Percentiles rank a stretch among this genome's conserved stretches.
Conservation (phyloP, 352 stramenopile species). For the Thraustochytrium sp. region DNA sequence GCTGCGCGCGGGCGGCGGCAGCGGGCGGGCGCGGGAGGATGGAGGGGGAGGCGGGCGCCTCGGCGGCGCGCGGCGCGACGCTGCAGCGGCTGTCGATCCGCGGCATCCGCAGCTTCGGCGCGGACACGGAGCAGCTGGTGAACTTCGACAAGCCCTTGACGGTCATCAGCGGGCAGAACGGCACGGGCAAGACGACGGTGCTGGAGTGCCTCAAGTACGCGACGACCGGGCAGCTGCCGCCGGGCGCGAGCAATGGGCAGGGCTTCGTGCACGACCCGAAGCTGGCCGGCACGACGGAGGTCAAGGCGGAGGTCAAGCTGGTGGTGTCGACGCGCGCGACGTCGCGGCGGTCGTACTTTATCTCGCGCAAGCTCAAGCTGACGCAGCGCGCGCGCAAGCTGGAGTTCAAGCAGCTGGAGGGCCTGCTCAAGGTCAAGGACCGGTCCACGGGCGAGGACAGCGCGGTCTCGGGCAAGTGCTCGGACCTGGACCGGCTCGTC, state of each 20-base stretch:
- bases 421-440: conserved; percentile 48
- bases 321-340: conserved; percentile 78
- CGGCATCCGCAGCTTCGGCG: conserved; percentile 94
- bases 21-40: not conserved
- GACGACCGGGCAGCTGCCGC: conserved; percentile 87
- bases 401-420: conserved; percentile 91
- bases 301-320: conserved; percentile 85
- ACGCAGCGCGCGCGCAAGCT: conserved; percentile 79
- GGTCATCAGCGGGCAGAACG: conserved; percentile 93
- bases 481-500: conserved; percentile 56
- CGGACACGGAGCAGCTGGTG: conserved; percentile 80
- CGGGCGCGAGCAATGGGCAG: conserved; percentile 65
- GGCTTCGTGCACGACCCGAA: conserved; percentile 94
- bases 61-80: conserved; percentile 3
- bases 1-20: too few relatives aligned
- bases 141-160: conserved; percentile 93
- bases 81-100: conserved; percentile 97
- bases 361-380: conserved; percentile 89
- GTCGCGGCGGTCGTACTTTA: conserved; percentile 69
- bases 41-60: not conserved
- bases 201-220: conserved; percentile 99
- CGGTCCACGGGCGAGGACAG: conserved; percentile 75
- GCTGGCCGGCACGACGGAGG: conserved; percentile 57
- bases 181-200: conserved; percentile 98
- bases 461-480: conserved; percentile 87